These are phyloP conservation scores for Mycotypha africana DNA, from an alignment of 371 early-diverging fungal genomes.

Conservation along the genomic window DNA sequence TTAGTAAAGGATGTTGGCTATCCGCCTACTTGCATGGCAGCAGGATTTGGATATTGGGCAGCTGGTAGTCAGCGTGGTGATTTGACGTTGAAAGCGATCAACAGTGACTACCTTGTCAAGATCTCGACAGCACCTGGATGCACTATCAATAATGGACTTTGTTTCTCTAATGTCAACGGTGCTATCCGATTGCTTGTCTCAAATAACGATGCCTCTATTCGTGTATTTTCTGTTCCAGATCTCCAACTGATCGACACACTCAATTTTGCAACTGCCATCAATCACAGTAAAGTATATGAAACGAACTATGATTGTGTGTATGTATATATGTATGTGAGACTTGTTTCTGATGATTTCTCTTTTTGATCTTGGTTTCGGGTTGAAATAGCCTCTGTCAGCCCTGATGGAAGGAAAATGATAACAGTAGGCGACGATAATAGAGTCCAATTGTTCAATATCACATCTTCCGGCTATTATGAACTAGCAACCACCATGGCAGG, in stretches of 20 bases:
- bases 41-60: constrained; percentile 76
- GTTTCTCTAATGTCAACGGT: constrained; percentile 63
- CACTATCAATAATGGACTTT: constrained; percentile 88
- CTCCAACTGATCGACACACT: constrained; percentile 65
- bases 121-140: constrained; percentile 73
- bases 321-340: neutral
- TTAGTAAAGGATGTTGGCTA: constrained; percentile 62
- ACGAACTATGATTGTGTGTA: too few species aligned
- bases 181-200: constrained; percentile 73
- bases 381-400: constrained; percentile 67
- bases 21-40: constrained; percentile 77
- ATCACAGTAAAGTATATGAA: constrained; percentile 50
- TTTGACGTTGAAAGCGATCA: constrained; percentile 71
- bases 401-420: constrained; percentile 75
- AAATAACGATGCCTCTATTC: constrained; percentile 93
- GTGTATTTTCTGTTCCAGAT: constrained; percentile 73
- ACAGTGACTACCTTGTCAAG: constrained; percentile 59
- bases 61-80: constrained; percentile 91
- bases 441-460: constrained; percentile 73
- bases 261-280: constrained; percentile 80
- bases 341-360: constrained; percentile 1
- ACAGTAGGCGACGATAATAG: constrained; percentile 87
- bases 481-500: constrained; percentile 61
- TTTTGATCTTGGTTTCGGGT: neutral
- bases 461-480: constrained; percentile 56